Evolutionary conservation across 768 basidiomycete species (phyloP).

Genomic region (Xerocomellus amylosporus): DNA sequence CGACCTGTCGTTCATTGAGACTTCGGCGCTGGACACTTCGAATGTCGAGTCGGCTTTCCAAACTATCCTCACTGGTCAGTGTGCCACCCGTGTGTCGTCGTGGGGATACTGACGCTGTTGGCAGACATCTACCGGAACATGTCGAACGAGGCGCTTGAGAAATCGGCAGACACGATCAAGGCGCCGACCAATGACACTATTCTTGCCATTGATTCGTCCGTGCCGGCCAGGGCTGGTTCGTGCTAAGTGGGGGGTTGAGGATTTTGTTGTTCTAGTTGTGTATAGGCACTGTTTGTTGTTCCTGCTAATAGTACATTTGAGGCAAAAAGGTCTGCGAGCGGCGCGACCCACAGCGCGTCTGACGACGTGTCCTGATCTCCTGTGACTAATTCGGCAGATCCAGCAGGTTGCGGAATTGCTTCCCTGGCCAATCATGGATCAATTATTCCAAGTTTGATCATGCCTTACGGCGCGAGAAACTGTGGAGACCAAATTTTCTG

Average conservation of each 20-base stretch:
- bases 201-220: constrained; percentile 66
- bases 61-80: constrained; percentile 85
- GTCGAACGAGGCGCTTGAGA: constrained; percentile 92
- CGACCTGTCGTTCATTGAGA: constrained; percentile 93
- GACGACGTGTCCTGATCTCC: constrained; percentile 85
- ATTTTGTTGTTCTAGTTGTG: constrained; percentile 18
- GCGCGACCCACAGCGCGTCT: constrained; percentile 80
- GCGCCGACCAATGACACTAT: constrained; percentile 81
- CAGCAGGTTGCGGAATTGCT: constrained; percentile 91
- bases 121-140: constrained; percentile 97
- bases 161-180: constrained; percentile 73
- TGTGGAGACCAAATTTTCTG: constrained; percentile 89
- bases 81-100: neutral
- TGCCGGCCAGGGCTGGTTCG: constrained; percentile 50
- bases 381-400: constrained; percentile 88
- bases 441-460: constrained; percentile 78
- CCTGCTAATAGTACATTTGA: constrained; percentile 21
- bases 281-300: constrained; percentile 27
- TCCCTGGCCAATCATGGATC: constrained; percentile 83
- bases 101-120: neutral
- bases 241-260: constrained; percentile 41
- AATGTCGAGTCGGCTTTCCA: constrained; percentile 99
- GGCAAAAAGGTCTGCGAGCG: constrained; percentile 66
- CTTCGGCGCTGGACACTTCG: constrained; percentile 98
- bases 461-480: constrained; percentile 60